These are phyloP conservation scores for Linnemannia exigua DNA, from an alignment of 192 early-diverging fungal genomes.

Conservation along the genomic window DNA sequence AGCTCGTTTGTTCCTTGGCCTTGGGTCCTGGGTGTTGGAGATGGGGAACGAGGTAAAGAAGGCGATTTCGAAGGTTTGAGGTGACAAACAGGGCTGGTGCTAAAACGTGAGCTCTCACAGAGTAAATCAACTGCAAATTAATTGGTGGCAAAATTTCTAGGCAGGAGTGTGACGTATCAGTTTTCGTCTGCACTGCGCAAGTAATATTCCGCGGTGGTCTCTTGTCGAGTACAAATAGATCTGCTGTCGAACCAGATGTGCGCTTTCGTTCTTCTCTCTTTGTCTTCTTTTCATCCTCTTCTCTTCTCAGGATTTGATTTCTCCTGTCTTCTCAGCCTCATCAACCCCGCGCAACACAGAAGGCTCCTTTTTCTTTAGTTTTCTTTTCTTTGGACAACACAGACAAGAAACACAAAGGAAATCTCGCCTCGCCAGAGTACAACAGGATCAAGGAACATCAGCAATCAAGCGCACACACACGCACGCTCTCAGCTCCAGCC, in stretches of 20 bases:
- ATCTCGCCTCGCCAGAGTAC: background rate
- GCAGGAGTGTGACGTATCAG: background rate
- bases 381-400: background rate
- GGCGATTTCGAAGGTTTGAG: too few species aligned
- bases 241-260: background rate
- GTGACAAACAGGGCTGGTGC: background rate
- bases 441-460: background rate
- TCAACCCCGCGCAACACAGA: background rate
- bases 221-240: background rate
- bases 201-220: background rate
- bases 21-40: background rate
- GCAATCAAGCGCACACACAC: background rate
- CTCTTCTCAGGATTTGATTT: conserved; percentile 10
- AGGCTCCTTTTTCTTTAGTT: background rate
- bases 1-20: background rate
- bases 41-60: too few species aligned
- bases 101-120: background rate
- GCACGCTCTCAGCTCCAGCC: background rate
- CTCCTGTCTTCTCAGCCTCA: background rate
- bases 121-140: too few species aligned
- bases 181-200: background rate
- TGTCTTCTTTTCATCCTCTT: conserved; percentile 8
- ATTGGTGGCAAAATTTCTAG: conserved; percentile 3
- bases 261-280: background rate
- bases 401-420: background rate